phyloP scores from a whole-genome alignment of 2,329 filamentous ascomycete genomes.

The Colletotrichum endophyticum region DNA sequence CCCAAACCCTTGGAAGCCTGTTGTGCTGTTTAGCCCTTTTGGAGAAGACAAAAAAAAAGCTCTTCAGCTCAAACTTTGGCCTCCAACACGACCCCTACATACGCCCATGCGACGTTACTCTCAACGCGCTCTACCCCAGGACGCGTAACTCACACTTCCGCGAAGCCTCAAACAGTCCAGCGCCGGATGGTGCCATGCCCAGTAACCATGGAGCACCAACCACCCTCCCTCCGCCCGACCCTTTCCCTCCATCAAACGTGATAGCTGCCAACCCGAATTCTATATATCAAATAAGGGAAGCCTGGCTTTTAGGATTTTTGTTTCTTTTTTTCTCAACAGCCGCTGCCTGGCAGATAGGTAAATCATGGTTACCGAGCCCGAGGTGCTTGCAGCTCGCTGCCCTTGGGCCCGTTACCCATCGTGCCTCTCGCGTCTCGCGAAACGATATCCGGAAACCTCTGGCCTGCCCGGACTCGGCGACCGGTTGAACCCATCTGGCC shows the following conservation, averaged over 20 bases:
- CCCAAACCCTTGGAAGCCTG: not conserved
- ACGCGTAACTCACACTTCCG: constrained; percentile 7
- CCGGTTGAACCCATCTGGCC: constrained; percentile 8
- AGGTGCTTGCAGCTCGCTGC: not conserved
- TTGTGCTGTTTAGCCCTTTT: not conserved
- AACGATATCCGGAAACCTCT: not conserved
- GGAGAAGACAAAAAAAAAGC: not conserved
- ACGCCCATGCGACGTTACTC: not conserved
- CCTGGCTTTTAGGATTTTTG: not conserved
- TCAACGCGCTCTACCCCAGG: not conserved
- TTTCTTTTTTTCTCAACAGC: not conserved
- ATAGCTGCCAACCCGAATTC: constrained; percentile 10
- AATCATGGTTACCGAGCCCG: not conserved
- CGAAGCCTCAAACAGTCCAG: constrained; percentile 6
- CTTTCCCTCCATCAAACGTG: not conserved
- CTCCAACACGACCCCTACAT: not conserved
- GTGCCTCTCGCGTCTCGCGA: not conserved
- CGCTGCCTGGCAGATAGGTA: not conserved
- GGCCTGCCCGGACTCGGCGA: not conserved
- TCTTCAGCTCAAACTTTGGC: not conserved
- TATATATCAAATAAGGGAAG: not conserved
- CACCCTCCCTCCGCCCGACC: not conserved
- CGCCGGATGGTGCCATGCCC: not conserved
- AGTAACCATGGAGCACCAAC: not conserved
- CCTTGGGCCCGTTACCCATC: not conserved